phyloP scores from a whole-genome alignment of 2,329 filamentous ascomycete species.

The Microcyclospora tardicrescens region DNA sequence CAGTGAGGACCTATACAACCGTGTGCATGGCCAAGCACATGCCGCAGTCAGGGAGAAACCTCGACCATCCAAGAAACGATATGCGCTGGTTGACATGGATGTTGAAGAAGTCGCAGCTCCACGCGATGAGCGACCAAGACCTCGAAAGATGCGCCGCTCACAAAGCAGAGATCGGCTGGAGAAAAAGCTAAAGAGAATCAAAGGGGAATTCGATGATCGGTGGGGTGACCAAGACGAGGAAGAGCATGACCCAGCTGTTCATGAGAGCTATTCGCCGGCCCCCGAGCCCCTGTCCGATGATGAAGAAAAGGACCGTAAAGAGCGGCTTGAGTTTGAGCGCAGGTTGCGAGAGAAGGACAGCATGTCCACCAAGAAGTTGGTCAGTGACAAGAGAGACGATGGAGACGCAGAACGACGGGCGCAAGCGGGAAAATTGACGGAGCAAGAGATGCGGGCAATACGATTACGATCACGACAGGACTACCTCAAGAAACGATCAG shows the following conservation, averaged over 20 bases:
- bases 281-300: slow-evolving; percentile 16
- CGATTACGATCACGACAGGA: slow-evolving; percentile 76
- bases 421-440: slow-evolving; percentile 50
- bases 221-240: slow-evolving; percentile 64
- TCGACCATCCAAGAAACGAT: slow-evolving; percentile 32
- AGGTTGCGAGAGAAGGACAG: slow-evolving; percentile 60
- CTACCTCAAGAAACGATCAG: slow-evolving; percentile 85
- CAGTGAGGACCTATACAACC: slow-evolving; percentile 33
- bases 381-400: slow-evolving; percentile 40
- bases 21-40: slow-evolving; percentile 8
- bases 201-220: slow-evolving; percentile 55
- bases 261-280: slow-evolving; percentile 54
- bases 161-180: slow-evolving; percentile 27
- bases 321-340: slow-evolving; percentile 69
- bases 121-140: slow-evolving; percentile 26
- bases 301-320: slow-evolving; percentile 51
- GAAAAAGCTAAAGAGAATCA: slow-evolving; percentile 38
- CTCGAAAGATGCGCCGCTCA: slow-evolving; percentile 13
- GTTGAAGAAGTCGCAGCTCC: slow-evolving; percentile 28
- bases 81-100: slow-evolving; percentile 42
- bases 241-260: slow-evolving; percentile 12
- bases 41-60: slow-evolving; percentile 1
- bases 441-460: slow-evolving; percentile 64
- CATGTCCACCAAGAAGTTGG: slow-evolving; percentile 54
- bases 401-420: slow-evolving; percentile 45